Percentiles rank a stretch among this genome's conserved stretches.
These are phyloP conservation scores for Penicillium lividum DNA, from an alignment of 495 filamentous ascomycete genomes.

Conservation along the genomic window DNA sequence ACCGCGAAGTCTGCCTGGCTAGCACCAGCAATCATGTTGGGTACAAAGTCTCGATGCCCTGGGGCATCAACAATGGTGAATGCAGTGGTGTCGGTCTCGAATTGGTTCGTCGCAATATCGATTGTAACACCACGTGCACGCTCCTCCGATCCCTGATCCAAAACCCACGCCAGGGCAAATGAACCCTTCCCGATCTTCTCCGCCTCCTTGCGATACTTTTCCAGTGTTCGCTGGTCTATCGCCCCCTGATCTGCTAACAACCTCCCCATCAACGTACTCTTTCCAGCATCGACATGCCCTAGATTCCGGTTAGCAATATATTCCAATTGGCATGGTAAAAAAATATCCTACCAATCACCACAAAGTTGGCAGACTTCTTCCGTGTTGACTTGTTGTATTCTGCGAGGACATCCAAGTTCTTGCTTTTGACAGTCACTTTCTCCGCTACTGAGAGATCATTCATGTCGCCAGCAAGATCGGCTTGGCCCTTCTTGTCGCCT, in stretches of 20 bases:
- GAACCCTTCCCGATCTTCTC: slow-evolving; percentile 91
- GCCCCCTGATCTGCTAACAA: slow-evolving; percentile 87
- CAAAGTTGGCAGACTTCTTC: slow-evolving; percentile 89
- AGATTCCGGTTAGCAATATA: slow-evolving; percentile 15
- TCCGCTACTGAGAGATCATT: slow-evolving; percentile 66
- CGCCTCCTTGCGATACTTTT: slow-evolving; percentile 84
- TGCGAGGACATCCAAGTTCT: slow-evolving; percentile 80
- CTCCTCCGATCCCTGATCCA: slow-evolving; percentile 89
- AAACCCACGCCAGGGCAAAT: slow-evolving; percentile 93
- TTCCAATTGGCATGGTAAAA: neutral
- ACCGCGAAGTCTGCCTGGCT: slow-evolving; percentile 96
- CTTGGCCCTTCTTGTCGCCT: slow-evolving; percentile 42
- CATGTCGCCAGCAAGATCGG: slow-evolving; percentile 49
- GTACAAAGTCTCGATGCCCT: slow-evolving; percentile 92
- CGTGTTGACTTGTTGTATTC: slow-evolving; percentile 73
- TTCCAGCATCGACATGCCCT: slow-evolving; percentile 97
- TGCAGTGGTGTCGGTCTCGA: slow-evolving; percentile 78
- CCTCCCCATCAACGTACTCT: slow-evolving; percentile 96
- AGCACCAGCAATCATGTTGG: slow-evolving; percentile 98
- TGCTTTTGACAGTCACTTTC: slow-evolving; percentile 73
- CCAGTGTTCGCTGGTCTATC: slow-evolving; percentile 81
- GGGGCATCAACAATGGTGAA: slow-evolving; percentile 97
- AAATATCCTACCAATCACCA: slow-evolving; percentile 75
- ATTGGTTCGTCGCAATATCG: slow-evolving; percentile 91
- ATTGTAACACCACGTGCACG: slow-evolving; percentile 91